Evolutionary conservation across 768 basidiomycete genomes (phyloP).

Genomic region (Tubosaeta sp.): DNA sequence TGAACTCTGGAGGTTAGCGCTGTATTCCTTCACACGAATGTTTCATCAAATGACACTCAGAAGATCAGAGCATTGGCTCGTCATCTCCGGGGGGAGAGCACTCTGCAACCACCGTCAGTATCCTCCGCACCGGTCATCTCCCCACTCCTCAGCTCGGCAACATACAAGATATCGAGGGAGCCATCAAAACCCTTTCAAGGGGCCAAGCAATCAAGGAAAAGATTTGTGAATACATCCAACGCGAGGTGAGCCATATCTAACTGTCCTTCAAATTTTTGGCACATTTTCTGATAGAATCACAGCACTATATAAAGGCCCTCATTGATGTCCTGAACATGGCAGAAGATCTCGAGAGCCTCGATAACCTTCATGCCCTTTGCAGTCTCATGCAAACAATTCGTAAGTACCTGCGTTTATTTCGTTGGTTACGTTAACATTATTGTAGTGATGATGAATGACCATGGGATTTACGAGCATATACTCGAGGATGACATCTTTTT

Average conservation of each 20-base stretch:
- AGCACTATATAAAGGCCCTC: slow-evolving; percentile 87
- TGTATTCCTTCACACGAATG: slow-evolving; percentile 8
- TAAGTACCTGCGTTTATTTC: slow-evolving; percentile 38
- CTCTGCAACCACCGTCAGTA: slow-evolving; percentile 54
- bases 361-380: slow-evolving; percentile 87
- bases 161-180: slow-evolving; percentile 73
- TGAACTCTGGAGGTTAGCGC: slow-evolving; percentile 58
- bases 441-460: slow-evolving; percentile 92
- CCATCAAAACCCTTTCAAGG: slow-evolving; percentile 70
- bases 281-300: slow-evolving; percentile 8
- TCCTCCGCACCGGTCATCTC: slow-evolving; percentile 69
- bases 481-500: slow-evolving; percentile 89
- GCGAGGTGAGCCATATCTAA: slow-evolving; percentile 53
- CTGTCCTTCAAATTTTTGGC: neutral
- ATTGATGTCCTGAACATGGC: slow-evolving; percentile 82
- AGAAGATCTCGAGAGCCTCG: slow-evolving; percentile 89
- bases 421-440: neutral
- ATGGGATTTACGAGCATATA: slow-evolving; percentile 90
- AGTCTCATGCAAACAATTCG: slow-evolving; percentile 92
- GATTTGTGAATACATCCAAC: slow-evolving; percentile 85
- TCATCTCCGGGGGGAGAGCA: slow-evolving; percentile 67
- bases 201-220: slow-evolving; percentile 74
- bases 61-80: slow-evolving; percentile 45
- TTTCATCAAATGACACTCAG: slow-evolving; percentile 23
- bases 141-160: slow-evolving; percentile 74